These are phyloP conservation scores for Colletotrichum sp. DNA, from an alignment of 2,329 filamentous ascomycete genomes.

Conservation along the genomic window DNA sequence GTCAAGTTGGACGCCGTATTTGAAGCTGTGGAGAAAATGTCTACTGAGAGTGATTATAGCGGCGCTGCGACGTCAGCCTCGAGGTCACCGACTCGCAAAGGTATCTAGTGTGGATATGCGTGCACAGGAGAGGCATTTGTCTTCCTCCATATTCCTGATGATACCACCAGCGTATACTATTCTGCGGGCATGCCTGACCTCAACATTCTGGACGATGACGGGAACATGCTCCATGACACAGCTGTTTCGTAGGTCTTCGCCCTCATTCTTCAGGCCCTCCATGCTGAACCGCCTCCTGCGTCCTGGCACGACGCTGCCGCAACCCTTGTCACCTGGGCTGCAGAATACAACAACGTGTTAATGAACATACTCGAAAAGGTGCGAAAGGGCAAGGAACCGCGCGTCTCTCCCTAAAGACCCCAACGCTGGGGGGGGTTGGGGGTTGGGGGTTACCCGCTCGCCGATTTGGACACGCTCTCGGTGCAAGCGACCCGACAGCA, in stretches of 20 bases:
- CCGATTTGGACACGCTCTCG: constrained; percentile 32
- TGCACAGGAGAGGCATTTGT: no score
- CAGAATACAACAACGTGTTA: constrained; percentile 34
- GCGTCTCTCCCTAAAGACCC: constrained; percentile 28
- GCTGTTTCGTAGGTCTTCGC: constrained; percentile 43
- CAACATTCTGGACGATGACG: constrained; percentile 35
- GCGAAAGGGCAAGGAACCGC: constrained; percentile 20
- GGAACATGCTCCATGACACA: constrained; percentile 37
- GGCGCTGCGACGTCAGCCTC: no score
- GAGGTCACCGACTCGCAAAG: no score
- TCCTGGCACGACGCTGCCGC: constrained; percentile 35
- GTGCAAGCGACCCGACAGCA: constrained; percentile 7
- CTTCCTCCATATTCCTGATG: no score
- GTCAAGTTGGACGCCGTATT: no score
- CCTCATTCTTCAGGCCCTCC: constrained; percentile 39
- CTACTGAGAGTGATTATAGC: no score
- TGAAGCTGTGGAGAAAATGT: no score
- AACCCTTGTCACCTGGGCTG: constrained; percentile 24
- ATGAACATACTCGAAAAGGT: constrained; percentile 26
- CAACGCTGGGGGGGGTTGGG: constrained; percentile 28
- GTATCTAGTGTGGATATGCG: no score
- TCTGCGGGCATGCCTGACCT: constrained; percentile 1
- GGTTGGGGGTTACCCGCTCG: constrained; percentile 28
- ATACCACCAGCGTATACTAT: no score
- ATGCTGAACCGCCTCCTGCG: constrained; percentile 27